A percentile compares a stretch with the other conserved stretches of the same genome.
phyloP scores from a whole-genome alignment of 2,329 filamentous ascomycete genomes.

The Beauveria sp. region DNA sequence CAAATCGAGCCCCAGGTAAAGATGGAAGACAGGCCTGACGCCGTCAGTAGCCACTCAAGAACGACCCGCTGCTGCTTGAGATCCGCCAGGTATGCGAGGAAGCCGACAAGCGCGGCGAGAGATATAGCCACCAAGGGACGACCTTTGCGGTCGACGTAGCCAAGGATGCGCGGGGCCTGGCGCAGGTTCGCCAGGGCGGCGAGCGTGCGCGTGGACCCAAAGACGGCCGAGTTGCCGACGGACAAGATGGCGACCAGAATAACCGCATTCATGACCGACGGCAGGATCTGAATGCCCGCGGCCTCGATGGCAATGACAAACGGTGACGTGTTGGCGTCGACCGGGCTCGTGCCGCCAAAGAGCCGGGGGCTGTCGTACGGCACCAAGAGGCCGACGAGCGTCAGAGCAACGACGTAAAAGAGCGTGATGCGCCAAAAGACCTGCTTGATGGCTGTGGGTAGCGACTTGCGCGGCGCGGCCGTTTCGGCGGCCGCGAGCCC shows the following conservation, averaged over 20 bases:
- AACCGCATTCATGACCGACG: conserved; percentile 77
- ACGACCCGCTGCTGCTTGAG: conserved; percentile 48
- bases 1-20: conserved; percentile 64
- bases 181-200: conserved; percentile 75
- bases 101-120: conserved; percentile 54
- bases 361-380: conserved; percentile 44
- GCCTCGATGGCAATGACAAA: conserved; percentile 81
- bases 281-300: conserved; percentile 65
- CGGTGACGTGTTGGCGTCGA: conserved; percentile 59
- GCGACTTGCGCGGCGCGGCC: conserved; percentile 59
- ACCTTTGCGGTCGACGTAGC: conserved; percentile 68
- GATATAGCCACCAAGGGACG: conserved; percentile 63
- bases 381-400: conserved; percentile 68
- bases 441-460: conserved; percentile 75
- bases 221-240: conserved; percentile 77
- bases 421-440: conserved; percentile 81
- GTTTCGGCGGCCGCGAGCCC: conserved; percentile 64
- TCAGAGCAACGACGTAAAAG: conserved; percentile 74
- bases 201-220: conserved; percentile 74
- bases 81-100: conserved; percentile 65
- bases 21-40: conserved; percentile 59
- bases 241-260: conserved; percentile 81
- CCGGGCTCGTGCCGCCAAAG: conserved; percentile 18
- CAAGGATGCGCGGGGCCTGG: conserved; percentile 63
- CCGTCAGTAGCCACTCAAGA: conserved; percentile 67